Base-by-base conservation (phyloP, 352 stramenopile genomes). In the Phytophthora quininea region DNA sequence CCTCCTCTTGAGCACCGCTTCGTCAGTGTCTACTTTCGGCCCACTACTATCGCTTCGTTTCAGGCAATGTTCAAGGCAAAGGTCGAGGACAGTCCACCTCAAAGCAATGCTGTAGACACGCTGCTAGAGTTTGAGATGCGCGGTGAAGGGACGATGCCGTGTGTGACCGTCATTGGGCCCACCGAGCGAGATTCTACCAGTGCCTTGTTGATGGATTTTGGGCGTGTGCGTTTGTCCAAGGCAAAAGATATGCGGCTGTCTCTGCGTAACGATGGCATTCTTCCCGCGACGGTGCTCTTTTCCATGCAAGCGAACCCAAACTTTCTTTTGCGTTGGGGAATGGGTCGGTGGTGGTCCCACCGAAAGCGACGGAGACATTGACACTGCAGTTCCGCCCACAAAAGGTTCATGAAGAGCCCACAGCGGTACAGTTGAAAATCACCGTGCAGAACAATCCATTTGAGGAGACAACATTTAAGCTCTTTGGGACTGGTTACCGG, bases 1-100 rank as follows among this genome's bases (percentile, higher is more conserved):
- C 95, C 96, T 43, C 88, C 96, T 8, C 92, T 98, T 30, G 96
- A 98, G 69, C 79, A 98, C 58, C 92, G 92, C 5, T 98, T 97
- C 54, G 92, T 98, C 7, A 97, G 87, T 19, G 88, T 98, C 1
- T 95, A 98, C 77, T 98, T 98, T 56, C 92, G 93, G 3, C 94
- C 95, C 14, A 87, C 69, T 0, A 89, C 90, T 15, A 98, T 98
- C 56, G 74, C 79, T 4, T 72, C 79, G 29, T 98, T 97, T 54
- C 70, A 81, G 4, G 90, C 86, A 5, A 59, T 71, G 0, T 98
- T 98, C 62, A 58, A 50, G 11, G 96, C 94, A 2, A 75, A 71
- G 31, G 93, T 98, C 9, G 85, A 92, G 3, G 93, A 98, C 57
- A 86, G 71, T 35, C 83, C 82, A 3, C 29, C 50, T 5, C 62